Percentiles rank a stretch among this genome's conserved stretches.
Conservation (phyloP, 768 basidiomycete species). For the Lanmaoa rubissima region DNA sequence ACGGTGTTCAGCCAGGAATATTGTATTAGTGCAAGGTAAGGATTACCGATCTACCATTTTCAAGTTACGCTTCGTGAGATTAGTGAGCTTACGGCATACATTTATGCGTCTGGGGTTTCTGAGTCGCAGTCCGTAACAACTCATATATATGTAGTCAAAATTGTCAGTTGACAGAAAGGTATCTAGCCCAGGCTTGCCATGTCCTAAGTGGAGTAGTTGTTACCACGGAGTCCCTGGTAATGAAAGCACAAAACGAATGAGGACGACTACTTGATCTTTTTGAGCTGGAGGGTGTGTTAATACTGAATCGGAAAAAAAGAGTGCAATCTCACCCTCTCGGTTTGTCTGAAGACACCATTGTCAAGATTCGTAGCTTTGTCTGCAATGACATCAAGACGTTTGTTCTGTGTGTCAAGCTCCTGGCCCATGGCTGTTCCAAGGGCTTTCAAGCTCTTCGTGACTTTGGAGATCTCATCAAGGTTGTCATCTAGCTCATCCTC, state of each 20-base stretch:
- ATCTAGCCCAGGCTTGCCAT: slow-evolving; percentile 12
- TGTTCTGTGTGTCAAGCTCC: slow-evolving; percentile 87
- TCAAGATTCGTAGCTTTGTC: slow-evolving; percentile 78
- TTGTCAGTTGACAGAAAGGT: slow-evolving; percentile 10
- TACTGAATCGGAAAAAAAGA: slow-evolving; percentile 18
- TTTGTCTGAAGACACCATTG: slow-evolving; percentile 74
- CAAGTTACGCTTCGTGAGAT: neutral
- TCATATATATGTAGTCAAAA: neutral
- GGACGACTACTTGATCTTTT: slow-evolving; percentile 50
- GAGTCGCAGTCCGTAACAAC: neutral
- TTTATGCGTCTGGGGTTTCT: neutral
- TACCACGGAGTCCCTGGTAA: neutral
- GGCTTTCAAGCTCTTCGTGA: slow-evolving; percentile 74
- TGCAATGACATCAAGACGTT: slow-evolving; percentile 70
- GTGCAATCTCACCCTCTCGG: slow-evolving; percentile 61
- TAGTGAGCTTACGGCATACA: neutral
- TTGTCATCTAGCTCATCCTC: slow-evolving; percentile 95
- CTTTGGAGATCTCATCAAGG: slow-evolving; percentile 78
- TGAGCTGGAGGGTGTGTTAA: slow-evolving; percentile 43
- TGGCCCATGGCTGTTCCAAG: slow-evolving; percentile 81
- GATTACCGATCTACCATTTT: neutral
- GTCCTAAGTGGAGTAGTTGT: neutral
- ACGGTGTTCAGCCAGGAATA: too few species aligned
- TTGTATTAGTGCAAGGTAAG: neutral
- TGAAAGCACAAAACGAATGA: neutral